phyloP scores from a whole-genome alignment of 805 yeast genomes.

The Spencermartinsiella europaea region DNA sequence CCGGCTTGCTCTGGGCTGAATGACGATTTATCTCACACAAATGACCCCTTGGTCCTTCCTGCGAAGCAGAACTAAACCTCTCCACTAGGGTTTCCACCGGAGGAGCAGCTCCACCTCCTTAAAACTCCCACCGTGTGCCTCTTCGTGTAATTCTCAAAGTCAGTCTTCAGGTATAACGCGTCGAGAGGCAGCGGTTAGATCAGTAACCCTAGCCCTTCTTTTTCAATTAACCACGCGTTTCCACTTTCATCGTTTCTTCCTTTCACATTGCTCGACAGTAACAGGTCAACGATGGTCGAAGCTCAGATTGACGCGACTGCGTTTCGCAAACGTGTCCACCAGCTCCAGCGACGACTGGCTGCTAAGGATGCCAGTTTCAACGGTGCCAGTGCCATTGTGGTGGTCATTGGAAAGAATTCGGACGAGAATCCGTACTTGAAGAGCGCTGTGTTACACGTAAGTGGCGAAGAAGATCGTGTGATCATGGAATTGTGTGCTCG shows the following conservation, averaged over 20 bases:
- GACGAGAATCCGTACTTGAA: conserved; percentile 87
- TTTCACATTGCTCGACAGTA: neutral
- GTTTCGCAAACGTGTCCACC: conserved; percentile 30
- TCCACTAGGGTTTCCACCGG: neutral
- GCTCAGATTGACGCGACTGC: conserved; percentile 27
- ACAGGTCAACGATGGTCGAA: conserved; percentile 7
- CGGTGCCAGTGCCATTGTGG: conserved; percentile 48
- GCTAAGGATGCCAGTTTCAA: conserved; percentile 33
- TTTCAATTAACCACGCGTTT: neutral
- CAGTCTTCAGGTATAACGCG: too few species aligned
- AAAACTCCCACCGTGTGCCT: too few species aligned
- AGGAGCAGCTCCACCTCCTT: neutral
- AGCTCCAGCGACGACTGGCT: conserved; percentile 23
- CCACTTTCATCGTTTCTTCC: neutral
- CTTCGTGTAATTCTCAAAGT: too few species aligned
- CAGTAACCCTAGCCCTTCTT: neutral
- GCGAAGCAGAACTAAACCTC: neutral
- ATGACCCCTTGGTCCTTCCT: neutral
- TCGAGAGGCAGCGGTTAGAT: neutral
- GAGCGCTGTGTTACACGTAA: conserved; percentile 66
- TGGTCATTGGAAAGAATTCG: conserved; percentile 79
- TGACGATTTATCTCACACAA: neutral
- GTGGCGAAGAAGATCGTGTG: conserved; percentile 5
- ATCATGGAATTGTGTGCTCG: neutral
- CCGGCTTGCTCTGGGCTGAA: too few species aligned